Evolutionary conservation across 106 monocot genomes (phyloP).

Genomic region (Allium fistulosum): DNA sequence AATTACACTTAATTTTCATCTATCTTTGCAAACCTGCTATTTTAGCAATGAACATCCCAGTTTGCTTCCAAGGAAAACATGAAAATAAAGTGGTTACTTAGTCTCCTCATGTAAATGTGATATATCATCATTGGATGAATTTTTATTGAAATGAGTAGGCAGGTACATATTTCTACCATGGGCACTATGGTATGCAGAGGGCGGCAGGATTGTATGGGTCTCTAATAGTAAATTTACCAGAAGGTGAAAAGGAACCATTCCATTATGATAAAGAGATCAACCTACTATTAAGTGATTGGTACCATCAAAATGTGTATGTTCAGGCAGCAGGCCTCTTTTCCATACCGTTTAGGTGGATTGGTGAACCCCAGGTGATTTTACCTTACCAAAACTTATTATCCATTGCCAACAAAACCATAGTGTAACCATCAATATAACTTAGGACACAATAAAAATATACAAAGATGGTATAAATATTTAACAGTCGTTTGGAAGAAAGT

Average conservation of each 20-base stretch:
- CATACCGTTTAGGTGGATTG: constrained; percentile 73
- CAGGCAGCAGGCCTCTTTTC: constrained; percentile 63
- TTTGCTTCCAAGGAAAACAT: no score
- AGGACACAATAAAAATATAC: no score
- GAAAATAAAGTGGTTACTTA: no score
- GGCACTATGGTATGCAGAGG: constrained; percentile 90
- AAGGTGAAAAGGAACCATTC: constrained; percentile 59
- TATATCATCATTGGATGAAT: background rate
- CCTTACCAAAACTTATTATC: background rate
- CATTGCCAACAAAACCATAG: background rate
- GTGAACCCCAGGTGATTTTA: constrained; percentile 64
- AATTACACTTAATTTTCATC: no score
- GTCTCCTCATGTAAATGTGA: no score
- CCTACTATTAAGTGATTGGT: constrained; percentile 76
- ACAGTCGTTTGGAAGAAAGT: no score
- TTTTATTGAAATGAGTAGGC: constrained; percentile 24
- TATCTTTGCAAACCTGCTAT: no score
- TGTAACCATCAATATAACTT: background rate
- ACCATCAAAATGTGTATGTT: constrained; percentile 33
- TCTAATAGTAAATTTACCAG: constrained; percentile 52
- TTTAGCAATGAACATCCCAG: no score
- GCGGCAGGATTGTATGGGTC: constrained; percentile 72
- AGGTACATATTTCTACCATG: constrained; percentile 87
- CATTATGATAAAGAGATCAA: constrained; percentile 60
- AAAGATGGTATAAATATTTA: no score